Conservation (phyloP, 352 stramenopile genomes). For the Globisporangium apiculatum region DNA sequence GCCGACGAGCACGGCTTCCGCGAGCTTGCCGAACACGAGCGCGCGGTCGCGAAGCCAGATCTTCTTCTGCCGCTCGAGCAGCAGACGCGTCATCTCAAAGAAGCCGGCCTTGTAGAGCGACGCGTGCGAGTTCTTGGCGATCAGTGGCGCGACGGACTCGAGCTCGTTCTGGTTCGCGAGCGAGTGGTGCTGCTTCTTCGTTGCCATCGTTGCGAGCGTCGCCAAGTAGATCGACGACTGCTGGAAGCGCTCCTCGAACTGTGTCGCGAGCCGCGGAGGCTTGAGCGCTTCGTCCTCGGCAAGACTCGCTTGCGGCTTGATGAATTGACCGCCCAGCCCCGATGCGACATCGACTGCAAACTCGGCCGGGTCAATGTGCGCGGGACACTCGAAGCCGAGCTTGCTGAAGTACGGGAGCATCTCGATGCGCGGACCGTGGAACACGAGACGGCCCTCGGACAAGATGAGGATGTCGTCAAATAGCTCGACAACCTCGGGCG, state of each 20-base stretch:
- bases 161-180: slow-evolving; percentile 5
- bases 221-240: slow-evolving; percentile 13
- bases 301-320: background rate
- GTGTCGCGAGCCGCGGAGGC: slow-evolving; percentile 11
- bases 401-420: slow-evolving; percentile 61
- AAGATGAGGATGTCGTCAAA: slow-evolving; percentile 95
- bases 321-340: slow-evolving; percentile 19
- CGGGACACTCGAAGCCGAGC: slow-evolving; percentile 40
- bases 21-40: slow-evolving; percentile 32
- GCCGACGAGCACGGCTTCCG: slow-evolving; percentile 53
- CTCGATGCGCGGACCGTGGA: slow-evolving; percentile 71
- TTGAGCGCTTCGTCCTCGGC: background rate
- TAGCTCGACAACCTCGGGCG: slow-evolving; percentile 80
- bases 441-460: slow-evolving; percentile 88
- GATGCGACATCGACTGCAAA: slow-evolving; percentile 30
- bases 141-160: slow-evolving; percentile 13
- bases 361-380: slow-evolving; percentile 22
- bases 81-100: slow-evolving; percentile 16
- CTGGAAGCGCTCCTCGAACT: slow-evolving; percentile 23
- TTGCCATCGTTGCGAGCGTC: slow-evolving; percentile 5
- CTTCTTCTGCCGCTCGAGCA: slow-evolving; percentile 36
- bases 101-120: slow-evolving; percentile 20
- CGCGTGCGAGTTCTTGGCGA: slow-evolving; percentile 10
- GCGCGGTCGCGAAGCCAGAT: slow-evolving; percentile 37
- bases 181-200: slow-evolving; percentile 10